Conservation (phyloP, 768 basidiomycete species). For the Tylopilus sp. region DNA sequence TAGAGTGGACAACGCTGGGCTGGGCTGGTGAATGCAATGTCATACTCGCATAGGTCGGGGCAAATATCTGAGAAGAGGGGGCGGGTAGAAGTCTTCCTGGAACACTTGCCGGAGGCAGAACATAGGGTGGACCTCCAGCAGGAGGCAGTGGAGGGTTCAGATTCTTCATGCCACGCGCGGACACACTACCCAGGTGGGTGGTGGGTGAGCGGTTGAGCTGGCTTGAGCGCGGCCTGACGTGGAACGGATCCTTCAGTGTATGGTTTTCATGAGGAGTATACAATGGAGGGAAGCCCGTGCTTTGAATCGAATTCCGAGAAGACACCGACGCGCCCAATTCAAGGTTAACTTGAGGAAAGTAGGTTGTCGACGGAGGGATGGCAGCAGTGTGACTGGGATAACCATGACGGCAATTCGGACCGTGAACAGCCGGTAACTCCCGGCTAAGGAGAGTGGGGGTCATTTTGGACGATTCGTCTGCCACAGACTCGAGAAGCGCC, state of each 20-base stretch:
- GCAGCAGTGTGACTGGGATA: slow-evolving; percentile 25
- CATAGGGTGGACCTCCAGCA: slow-evolving; percentile 4
- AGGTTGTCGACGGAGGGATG: slow-evolving; percentile 26
- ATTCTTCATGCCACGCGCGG: slow-evolving; percentile 7
- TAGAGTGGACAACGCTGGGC: slow-evolving; percentile 4
- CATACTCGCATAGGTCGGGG: slow-evolving; percentile 20
- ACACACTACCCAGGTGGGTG: slow-evolving; percentile 9
- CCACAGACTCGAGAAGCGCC: slow-evolving; percentile 68
- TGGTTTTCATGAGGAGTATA: slow-evolving; percentile 8
- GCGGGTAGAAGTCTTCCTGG: slow-evolving; percentile 5
- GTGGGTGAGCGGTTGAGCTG: slow-evolving; percentile 43
- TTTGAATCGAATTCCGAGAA: slow-evolving; percentile 7
- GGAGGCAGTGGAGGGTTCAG: slow-evolving; percentile 16
- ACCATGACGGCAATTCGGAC: not conserved
- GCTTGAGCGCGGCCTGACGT: slow-evolving; percentile 47
- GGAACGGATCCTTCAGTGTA: slow-evolving; percentile 33
- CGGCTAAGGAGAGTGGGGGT: slow-evolving; percentile 37
- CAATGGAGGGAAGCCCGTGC: not conserved
- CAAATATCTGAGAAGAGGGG: slow-evolving; percentile 15
- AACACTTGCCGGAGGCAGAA: slow-evolving; percentile 1
- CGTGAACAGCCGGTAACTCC: slow-evolving; percentile 19
- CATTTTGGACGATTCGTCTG: slow-evolving; percentile 68
- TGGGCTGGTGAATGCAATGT: slow-evolving; percentile 12
- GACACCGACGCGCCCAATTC: slow-evolving; percentile 24
- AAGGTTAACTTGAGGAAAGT: slow-evolving; percentile 16